phyloP scores from a whole-genome alignment of 805 yeast genomes.

The Cyberlindnera maclurae region DNA sequence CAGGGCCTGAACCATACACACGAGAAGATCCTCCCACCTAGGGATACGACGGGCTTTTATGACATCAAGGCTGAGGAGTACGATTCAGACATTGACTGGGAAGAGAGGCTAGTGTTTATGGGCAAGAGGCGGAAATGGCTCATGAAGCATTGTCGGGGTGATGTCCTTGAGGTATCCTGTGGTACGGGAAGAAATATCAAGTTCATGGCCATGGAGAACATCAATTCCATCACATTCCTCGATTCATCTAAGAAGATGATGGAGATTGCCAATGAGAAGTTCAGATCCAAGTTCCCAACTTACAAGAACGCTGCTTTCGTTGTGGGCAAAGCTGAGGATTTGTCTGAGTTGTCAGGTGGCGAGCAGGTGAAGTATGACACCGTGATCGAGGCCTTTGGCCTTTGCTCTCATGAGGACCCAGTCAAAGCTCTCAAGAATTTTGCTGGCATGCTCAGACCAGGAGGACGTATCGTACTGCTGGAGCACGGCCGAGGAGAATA shows the following conservation, averaged over 20 bases:
- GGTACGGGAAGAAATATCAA: slow-evolving; percentile 94
- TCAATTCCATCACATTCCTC: slow-evolving; percentile 73
- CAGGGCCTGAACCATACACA: slow-evolving; percentile 28
- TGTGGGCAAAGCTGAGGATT: slow-evolving; percentile 83
- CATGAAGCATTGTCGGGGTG: slow-evolving; percentile 75
- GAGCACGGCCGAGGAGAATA: slow-evolving; percentile 91
- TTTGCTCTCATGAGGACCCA: slow-evolving; percentile 95
- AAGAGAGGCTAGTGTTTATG: slow-evolving; percentile 39
- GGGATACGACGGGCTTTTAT: slow-evolving; percentile 77
- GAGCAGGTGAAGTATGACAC: slow-evolving; percentile 65
- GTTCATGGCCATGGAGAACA: slow-evolving; percentile 51
- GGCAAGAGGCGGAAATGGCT: slow-evolving; percentile 68
- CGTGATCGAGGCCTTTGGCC: slow-evolving; percentile 87
- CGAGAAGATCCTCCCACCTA: slow-evolving; percentile 50
- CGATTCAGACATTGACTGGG: slow-evolving; percentile 65
- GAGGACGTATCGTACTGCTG: slow-evolving; percentile 78
- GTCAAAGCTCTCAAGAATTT: slow-evolving; percentile 73
- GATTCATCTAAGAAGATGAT: slow-evolving; percentile 87
- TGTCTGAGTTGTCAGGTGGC: slow-evolving; percentile 46
- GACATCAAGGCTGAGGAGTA: slow-evolving; percentile 73
- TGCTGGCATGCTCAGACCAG: slow-evolving; percentile 68
- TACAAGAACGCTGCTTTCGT: slow-evolving; percentile 77
- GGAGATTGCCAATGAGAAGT: slow-evolving; percentile 68
- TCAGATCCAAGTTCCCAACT: slow-evolving; percentile 56
- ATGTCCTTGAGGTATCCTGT: slow-evolving; percentile 88